Evolutionary conservation across 164 flowering plant species (phyloP).

Genomic region (Echeveria elegans): DNA sequence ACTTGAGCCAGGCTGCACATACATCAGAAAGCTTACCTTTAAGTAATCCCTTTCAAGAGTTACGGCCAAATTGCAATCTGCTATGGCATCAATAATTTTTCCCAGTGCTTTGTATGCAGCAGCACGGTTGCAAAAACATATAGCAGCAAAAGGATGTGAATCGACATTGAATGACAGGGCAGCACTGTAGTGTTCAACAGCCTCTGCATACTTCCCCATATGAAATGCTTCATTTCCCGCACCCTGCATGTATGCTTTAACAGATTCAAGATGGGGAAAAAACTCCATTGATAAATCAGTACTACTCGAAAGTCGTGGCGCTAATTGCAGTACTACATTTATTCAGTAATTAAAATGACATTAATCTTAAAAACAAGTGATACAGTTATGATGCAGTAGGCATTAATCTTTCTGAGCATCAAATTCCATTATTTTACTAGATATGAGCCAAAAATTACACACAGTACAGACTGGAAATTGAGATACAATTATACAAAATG

Average conservation of each 20-base stretch:
- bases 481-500: not conserved
- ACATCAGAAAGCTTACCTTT: conserved; percentile 40
- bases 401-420: too few relatives aligned
- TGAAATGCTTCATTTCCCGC: conserved; percentile 85
- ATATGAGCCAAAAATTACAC: too few relatives aligned
- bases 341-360: too few relatives aligned
- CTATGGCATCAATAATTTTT: conserved; percentile 82
- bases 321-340: not conserved
- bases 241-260: conserved; percentile 29
- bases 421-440: too few relatives aligned
- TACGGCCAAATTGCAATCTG: conserved; percentile 88
- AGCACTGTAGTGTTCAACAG: conserved; percentile 76
- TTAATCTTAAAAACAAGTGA: too few relatives aligned
- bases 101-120: conserved; percentile 83
- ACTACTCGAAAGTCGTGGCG: not conserved
- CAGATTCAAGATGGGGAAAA: too few relatives aligned
- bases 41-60: conserved; percentile 73
- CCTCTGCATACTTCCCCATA: conserved; percentile 61
- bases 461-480: too few relatives aligned
- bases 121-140: conserved; percentile 93
- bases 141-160: conserved; percentile 86
- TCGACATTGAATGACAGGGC: conserved; percentile 71
- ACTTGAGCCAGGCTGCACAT: not conserved
- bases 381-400: too few relatives aligned
- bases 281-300: not conserved